Conservation (phyloP, 495 filamentous ascomycete species). For the Hypoxylon crocopeplum region DNA sequence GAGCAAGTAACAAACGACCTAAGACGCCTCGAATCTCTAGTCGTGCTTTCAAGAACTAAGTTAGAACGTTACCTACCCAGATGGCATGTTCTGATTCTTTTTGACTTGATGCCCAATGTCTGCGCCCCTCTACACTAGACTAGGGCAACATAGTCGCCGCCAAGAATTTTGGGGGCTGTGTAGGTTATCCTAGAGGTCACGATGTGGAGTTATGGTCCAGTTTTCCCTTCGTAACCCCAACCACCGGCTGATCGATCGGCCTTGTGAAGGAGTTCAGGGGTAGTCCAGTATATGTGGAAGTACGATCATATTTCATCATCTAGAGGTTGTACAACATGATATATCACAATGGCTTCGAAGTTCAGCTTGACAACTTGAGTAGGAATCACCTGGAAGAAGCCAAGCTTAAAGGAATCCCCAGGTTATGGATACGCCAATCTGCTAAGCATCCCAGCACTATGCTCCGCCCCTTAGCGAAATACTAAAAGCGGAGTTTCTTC, state of each 20-base stretch:
- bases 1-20: slow-evolving; percentile 7
- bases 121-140: slow-evolving; percentile 3
- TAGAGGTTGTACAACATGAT: not conserved
- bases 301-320: not conserved
- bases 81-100: not conserved
- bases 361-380: not conserved
- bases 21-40: not conserved
- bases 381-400: too few relatives aligned
- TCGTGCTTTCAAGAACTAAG: not conserved
- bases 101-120: not conserved
- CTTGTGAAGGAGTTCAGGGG: not conserved
- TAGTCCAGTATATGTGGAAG: not conserved
- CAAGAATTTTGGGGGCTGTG: slow-evolving; percentile 28
- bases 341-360: not conserved
- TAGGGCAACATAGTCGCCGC: slow-evolving; percentile 8
- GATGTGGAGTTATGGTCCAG: slow-evolving; percentile 31
- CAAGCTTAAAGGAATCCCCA: too few relatives aligned
- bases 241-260: slow-evolving; percentile 1
- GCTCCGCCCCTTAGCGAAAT: too few relatives aligned
- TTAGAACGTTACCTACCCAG: not conserved
- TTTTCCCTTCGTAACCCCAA: slow-evolving; percentile 16
- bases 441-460: too few relatives aligned
- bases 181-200: slow-evolving; percentile 15
- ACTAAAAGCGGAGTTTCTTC: too few relatives aligned
- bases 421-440: too few relatives aligned